Conservation (phyloP, 495 filamentous ascomycete species). For the Wilcoxina mikolae region DNA sequence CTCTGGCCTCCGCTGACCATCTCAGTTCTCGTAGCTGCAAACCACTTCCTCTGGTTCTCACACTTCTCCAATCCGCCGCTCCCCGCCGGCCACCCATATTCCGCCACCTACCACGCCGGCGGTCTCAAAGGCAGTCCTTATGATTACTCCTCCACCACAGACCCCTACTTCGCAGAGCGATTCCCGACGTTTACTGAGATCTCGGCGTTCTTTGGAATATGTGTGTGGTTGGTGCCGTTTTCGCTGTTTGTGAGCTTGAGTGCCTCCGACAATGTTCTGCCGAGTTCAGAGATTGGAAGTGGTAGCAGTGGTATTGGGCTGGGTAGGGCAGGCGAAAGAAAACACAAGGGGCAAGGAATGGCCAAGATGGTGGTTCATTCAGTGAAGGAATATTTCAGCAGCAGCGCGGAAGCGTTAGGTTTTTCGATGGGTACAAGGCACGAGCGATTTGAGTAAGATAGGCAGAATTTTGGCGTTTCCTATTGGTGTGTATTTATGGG, state of each 20-base stretch:
- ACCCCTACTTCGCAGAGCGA: constrained; percentile 46
- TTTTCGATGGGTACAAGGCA: constrained; percentile 32
- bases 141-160: constrained; percentile 25
- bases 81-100: constrained; percentile 29
- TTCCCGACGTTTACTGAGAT: constrained; percentile 86
- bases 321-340: constrained; percentile 36
- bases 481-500: background rate
- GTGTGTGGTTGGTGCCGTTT: constrained; percentile 93
- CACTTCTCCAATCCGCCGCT: constrained; percentile 61
- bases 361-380: constrained; percentile 77
- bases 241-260: constrained; percentile 84
- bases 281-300: constrained; percentile 34
- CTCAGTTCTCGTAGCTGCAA: constrained; percentile 63
- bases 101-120: constrained; percentile 17
- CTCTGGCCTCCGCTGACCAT: background rate
- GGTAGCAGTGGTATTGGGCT: constrained; percentile 47
- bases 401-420: constrained; percentile 58
- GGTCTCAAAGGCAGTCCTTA: constrained; percentile 23
- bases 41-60: constrained; percentile 93
- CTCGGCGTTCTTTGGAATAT: constrained; percentile 88
- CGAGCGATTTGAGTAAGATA: constrained; percentile 22
- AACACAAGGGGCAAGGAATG: constrained; percentile 60
- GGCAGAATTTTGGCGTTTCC: background rate
- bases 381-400: constrained; percentile 51
- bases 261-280: constrained; percentile 86